phyloP scores from a whole-genome alignment of 495 filamentous ascomycete species.

The Tuber melanosporum region DNA sequence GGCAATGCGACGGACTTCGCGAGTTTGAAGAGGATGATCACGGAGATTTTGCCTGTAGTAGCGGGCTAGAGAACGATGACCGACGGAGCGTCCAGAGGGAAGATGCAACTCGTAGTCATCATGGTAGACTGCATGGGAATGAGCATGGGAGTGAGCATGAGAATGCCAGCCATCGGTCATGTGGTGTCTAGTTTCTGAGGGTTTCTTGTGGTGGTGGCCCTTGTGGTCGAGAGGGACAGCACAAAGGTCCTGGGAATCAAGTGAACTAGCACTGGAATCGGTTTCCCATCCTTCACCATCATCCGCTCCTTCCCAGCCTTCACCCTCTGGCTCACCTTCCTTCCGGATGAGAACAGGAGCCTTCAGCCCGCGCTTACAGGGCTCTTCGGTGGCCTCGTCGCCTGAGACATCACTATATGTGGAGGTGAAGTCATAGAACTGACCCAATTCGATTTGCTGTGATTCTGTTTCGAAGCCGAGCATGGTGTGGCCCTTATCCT shows the following conservation, averaged over 20 bases:
- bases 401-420: conserved; percentile 78
- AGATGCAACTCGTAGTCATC: conserved; percentile 90
- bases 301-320: conserved; percentile 40
- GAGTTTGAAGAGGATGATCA: conserved; percentile 35
- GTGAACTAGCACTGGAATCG: conserved; percentile 73
- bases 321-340: conserved; percentile 45
- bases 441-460: conserved; percentile 91
- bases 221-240: conserved; percentile 64
- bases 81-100: conserved; percentile 82
- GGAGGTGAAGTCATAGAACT: conserved; percentile 94
- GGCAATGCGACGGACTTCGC: conserved; percentile 32
- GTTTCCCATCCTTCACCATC: conserved; percentile 78
- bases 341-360: conserved; percentile 49
- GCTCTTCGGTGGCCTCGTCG: conserved; percentile 46
- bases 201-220: conserved; percentile 55
- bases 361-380: conserved; percentile 55
- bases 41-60: conserved; percentile 88
- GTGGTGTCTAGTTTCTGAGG: conserved; percentile 50
- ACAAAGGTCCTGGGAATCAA: conserved; percentile 68
- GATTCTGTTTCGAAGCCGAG: conserved; percentile 85
- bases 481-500: conserved; percentile 91
- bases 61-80: conserved; percentile 74
- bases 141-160: conserved; percentile 52
- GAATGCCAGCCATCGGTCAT: conserved; percentile 67
- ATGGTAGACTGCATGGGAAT: conserved; percentile 65